Evolutionary conservation across 2,329 filamentous ascomycete species (phyloP), one percentile per base, ranked within the genome.

Genomic region (Helotiales sp.): DNA sequence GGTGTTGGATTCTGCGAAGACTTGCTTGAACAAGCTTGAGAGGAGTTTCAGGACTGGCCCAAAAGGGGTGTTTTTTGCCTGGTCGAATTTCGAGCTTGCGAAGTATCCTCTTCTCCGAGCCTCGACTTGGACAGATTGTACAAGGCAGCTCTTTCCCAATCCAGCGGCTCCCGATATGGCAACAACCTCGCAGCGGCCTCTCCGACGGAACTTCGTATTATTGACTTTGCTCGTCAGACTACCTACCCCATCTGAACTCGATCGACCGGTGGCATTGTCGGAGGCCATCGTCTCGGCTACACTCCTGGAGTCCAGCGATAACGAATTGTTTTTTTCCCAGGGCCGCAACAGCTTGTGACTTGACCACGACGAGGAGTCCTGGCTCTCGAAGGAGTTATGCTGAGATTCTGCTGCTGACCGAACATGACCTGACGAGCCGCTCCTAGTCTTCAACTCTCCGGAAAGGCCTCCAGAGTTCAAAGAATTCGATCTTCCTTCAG

Each of bases 71-170:
- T 80, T 80, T 63, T 81, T 77, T 0, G 84, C 81, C 0, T 80
- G 82, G 65, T 88, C 85, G 58, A 88, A 88, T 67, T 88, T 88
- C 38, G 85, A 81, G 30, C 83, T 86, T 6, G 84, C 83, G 65
- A 84, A 87, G 67, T 87, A 88, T 2, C 85, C 85, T 58, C 81
- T 79, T 46, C 81, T 78, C 50, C 85, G 77, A 15, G 82, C 82
- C 62, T 88, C 85, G 2, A 80, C 75, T 40, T 87, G 77, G 5
- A 87, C 81, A 8, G 83, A 85, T 65, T 87, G 83, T 25, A 87
- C 81, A 15, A 88, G 76, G 58, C 81, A 83, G 62, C 81, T 87
- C 70, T 88, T 88, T 15, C 85, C 85, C n/a, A 87, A 72, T 0
- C 85, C 85, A 2, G 81, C 84, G 12, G 80, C 77, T 29, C 85